Base-by-base conservation (phyloP, 257 asterid species). In the Solanum arcanum region DNA sequence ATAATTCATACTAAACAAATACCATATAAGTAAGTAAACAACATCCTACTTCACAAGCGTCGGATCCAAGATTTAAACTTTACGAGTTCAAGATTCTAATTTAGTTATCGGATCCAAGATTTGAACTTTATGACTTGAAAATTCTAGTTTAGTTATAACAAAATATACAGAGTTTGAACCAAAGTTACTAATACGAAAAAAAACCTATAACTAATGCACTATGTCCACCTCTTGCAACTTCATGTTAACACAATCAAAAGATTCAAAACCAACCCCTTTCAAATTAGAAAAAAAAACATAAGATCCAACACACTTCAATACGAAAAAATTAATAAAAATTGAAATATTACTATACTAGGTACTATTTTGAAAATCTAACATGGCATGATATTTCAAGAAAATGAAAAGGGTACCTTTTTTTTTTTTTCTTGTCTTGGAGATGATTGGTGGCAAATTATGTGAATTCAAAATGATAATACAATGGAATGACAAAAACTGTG, bases 271-370 rank as follows among this genome's bases (percentile, higher is more conserved):
- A 76, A 76, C 59, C 21, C 21, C 37, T 46, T 77, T 44, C 62
- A 44, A 44, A 75, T 23, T 75, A 10, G 7, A 5, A 16, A 52
- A 49, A 41, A 9, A 41, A 31, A 4, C 78, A 72, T 72, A 73
- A 86, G 92, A 90, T 90, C 87, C 86, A 73, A 83, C 83, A 75
- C 42, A 86, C 87, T 56, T 88, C 87, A 81, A 81, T 29, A 66
- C 16, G 77, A 49, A 27, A n/a, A 59, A 42, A 8, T 56, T 18
- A 64, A 39, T 20, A 86, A 20, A 15, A 15, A 73, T 1, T 27
- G 84, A 47, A 80, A 80, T 16, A 29, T 20, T 78, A 12, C 21
- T 42, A 42, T 9, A 21, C 33, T 42, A 76, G 60, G 60, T 3
- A 29, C 29, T 81, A 35, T 33, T 31, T 73, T 73, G 75, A 21